Evolutionary conservation across 2,329 filamentous ascomycete genomes (phyloP).

Genomic region (Aureobasidium vineae): DNA sequence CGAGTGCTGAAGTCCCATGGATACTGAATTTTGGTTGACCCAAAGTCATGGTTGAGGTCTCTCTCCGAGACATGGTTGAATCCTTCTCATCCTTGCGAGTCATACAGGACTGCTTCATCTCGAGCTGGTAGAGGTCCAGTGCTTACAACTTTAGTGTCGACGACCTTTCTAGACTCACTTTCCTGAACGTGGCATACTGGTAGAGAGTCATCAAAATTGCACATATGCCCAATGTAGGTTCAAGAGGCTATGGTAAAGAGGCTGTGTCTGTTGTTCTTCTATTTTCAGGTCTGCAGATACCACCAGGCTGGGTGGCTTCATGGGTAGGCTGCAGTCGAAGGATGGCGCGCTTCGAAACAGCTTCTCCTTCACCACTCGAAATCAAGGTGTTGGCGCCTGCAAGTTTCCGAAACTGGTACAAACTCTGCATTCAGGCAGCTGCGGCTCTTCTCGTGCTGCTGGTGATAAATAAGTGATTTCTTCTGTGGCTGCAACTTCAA

Average conservation of each 20-base stretch:
- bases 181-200: background rate
- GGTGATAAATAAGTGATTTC: background rate
- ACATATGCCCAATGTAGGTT: background rate
- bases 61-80: conserved; percentile 8
- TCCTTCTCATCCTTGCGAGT: background rate
- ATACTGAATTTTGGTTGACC: background rate
- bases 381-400: conserved; percentile 1
- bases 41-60: background rate
- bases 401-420: background rate
- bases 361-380: background rate
- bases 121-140: background rate
- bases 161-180: background rate
- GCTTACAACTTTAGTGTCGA: background rate
- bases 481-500: background rate
- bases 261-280: conserved; percentile 1
- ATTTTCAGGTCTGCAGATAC: background rate
- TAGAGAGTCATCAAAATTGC: background rate
- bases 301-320: background rate
- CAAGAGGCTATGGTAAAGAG: background rate
- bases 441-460: background rate
- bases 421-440: background rate
- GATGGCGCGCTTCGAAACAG: conserved; percentile 10
- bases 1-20: background rate
- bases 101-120: conserved; percentile 13
- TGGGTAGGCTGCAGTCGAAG: conserved; percentile 16